Percentiles rank a stretch among this genome's conserved stretches.
Evolutionary conservation across 441 rosid genomes (phyloP).

Genomic region (Macaranga tanarius): DNA sequence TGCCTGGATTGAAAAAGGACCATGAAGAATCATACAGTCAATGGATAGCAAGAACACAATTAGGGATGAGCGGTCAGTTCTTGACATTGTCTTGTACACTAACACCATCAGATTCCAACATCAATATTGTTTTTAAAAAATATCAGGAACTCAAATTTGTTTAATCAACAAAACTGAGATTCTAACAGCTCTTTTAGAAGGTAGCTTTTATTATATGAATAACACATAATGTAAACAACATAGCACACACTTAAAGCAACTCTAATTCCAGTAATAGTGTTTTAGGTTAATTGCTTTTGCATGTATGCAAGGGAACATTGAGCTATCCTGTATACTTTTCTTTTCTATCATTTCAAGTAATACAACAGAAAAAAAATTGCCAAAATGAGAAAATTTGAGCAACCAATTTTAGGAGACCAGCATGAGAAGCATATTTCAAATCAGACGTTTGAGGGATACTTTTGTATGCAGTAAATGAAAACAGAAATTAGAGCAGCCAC

Average conservation of each 20-base stretch:
- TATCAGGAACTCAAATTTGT: neutral
- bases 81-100: neutral
- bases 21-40: constrained; percentile 8
- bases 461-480: neutral
- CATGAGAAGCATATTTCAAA: neutral
- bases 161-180: neutral
- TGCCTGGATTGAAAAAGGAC: constrained; percentile 36
- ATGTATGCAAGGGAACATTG: no score
- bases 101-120: neutral
- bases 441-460: neutral
- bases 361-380: neutral
- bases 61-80: neutral
- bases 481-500: neutral
- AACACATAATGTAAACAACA: neutral
- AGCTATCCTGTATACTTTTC: no score
- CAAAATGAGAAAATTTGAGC: neutral
- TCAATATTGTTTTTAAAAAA: neutral
- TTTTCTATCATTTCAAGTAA: neutral
- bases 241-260: neutral
- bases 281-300: no score
- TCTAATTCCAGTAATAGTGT: neutral
- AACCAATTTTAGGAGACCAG: neutral
- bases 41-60: neutral
- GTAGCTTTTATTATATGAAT: neutral
- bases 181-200: neutral